Evolutionary conservation across 2,329 filamentous ascomycete genomes (phyloP), one percentile per base, ranked within the genome.

Genomic region (Claviceps maximensis): DNA sequence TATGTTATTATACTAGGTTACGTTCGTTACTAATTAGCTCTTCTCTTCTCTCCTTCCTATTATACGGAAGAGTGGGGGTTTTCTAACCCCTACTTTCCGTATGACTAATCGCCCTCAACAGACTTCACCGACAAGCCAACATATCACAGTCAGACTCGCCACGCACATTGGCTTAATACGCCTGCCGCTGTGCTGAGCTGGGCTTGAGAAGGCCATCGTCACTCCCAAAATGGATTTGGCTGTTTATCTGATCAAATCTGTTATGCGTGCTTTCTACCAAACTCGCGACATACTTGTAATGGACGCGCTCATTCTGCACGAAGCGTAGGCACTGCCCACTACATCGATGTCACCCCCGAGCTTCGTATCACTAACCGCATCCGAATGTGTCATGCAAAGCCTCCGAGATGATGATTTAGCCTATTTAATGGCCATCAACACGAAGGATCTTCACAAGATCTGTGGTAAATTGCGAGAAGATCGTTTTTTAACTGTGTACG

Each of bases 371-470:
- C 51, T 58, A 36, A 55, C 41, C n/a, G 9, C 5, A 29, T 17
- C 33, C 42, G 2, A 25, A 17, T 10, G 21, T 23, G 47, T 17
- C 23, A 21, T 63, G 88, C 69, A 83, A 78, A 69, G 87, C 78
- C 77, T 97, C 55, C 85, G 89, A 63, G 87, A 95, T 64, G 84
- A 89, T 63, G 93, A 98, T 63, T 76, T 98, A 57, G 86, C 87
- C 45, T 84, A 89, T 62, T 75, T 97, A 25, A 84, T 96, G 70
- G 84, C 84, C 57, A 89, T 94, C 71, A 91, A 95, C 65, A 83
- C 84, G 42, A 97, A 98, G 66, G 87, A 94, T 62, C 78, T 97
- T 45, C 89, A 93, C 65, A 94, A 91, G 67, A 79, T 95, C 31
- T 91, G 88, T 67, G 89, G 86, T 55, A 86, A 83, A 61, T 77